Base-by-base conservation (phyloP, 768 basidiomycete genomes). In the Gyrodon lividus region DNA sequence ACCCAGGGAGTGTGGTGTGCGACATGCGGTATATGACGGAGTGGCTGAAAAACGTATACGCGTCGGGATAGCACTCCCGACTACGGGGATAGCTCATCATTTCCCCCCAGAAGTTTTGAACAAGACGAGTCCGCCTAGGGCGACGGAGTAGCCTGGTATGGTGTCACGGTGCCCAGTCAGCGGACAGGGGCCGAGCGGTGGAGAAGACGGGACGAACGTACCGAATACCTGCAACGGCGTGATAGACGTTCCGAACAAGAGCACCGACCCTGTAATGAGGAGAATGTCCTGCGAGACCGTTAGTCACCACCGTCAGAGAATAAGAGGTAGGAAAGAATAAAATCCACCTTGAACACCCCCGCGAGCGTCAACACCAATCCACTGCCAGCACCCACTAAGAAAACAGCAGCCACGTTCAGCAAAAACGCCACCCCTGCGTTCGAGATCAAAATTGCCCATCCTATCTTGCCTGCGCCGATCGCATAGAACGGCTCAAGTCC, bases 321-420 rank as follows among this genome's bases (percentile, higher is more conserved):
- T 7, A 26, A 26, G 14, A 46, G 0, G 12, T n/a, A n/a, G 23
- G 17, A 19, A 23, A 46, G 7, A 28, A 23, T 1, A 14, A 23
- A 39, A 66, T 75, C 37, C 61, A 87, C 86, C 80, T 95, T 95
- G 72, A 94, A 86, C 22, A 98, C 94, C 14, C 95, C 95, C 2
- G 95, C 94, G 4, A 98, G 79, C 2, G 95, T 98, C 57, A 98
- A 75, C 17, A 97, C 83, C 52, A 98, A 76, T 2, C 94, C 92
- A 43, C 87, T 89, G 14, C 87, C 94, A 0, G 84, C 89, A 38
- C 92, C 82, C 30, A 97, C 92, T 61, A 98, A 77, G 75, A 95
- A 98, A 17, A 98, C 95, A 9, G 95, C 94, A 1, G 95, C 91
- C 35, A 97, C 78, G 64, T 98, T 97, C 55, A 97, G 77, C 33